Base-by-base conservation (phyloP, 768 basidiomycete genomes). In the Boletellus emodensis region DNA sequence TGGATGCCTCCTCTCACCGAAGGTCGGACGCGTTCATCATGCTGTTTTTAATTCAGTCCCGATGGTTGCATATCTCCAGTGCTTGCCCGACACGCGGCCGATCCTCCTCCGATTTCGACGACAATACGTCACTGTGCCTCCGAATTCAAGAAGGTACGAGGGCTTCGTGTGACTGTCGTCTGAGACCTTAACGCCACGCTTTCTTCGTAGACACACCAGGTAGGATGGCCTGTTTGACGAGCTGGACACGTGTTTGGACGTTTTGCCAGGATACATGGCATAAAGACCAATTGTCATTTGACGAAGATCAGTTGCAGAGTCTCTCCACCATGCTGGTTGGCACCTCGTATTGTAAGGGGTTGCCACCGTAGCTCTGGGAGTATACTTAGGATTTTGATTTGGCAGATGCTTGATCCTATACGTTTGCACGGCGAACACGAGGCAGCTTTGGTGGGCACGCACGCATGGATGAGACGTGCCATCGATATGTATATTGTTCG, bases 281-380 rank as follows among this genome's bases (percentile, higher is more conserved):
- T 61, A 89, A 87, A 61, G 92, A 95, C 68, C 89, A 93, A 62
- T 76, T 81, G 44, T 76, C 79, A 46, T 94, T 95, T 66, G 83
- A 90, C 61, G 92, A 95, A 68, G 92, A 94, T 61, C 92, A 94
- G 61, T 68, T 94, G 43, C 86, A 90, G 64, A 87, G 82, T 58
- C 78, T 95, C 57, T 89, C 90, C 22, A 84, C 85, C 35, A 92
- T 94, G 82, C 75, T 94, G 34, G 88, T 90, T 26, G 92, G 92
- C 39, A 94, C 90, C 42, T 93, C 88, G 14, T 91, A 91, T 63
- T 90, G 87, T 88, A 63, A 73, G 84, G 72, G 45, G 39, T 47
- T 44, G 45, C 8, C 13, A 41, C 54, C 50, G 13, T 30, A n/a
- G 26, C 28, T 38, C 8, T 44, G 47, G 42, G 20, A 46, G 38